A percentile compares a stretch with the other conserved stretches of the same genome.
These are phyloP conservation scores for Trametes coccinea DNA, from an alignment of 768 basidiomycete genomes.

Conservation along the genomic window DNA sequence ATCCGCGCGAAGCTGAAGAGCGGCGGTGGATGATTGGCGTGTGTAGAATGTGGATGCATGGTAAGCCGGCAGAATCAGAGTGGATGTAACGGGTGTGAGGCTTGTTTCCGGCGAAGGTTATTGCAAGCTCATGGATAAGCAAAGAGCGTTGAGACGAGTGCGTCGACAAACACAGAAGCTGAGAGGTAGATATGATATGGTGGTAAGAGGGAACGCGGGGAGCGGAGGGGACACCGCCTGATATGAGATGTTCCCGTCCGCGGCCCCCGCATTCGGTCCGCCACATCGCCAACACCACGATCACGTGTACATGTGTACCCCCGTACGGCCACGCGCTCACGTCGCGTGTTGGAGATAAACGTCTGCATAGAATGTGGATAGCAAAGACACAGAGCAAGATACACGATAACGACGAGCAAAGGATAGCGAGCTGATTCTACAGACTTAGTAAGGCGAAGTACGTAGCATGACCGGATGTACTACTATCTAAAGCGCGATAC, in stretches of 20 bases:
- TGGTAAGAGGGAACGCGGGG: neutral
- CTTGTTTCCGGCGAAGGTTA: neutral
- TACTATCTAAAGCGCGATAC: conserved; percentile 7
- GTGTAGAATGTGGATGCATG: conserved; percentile 9
- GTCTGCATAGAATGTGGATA: neutral
- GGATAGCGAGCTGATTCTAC: neutral
- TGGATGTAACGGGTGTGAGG: neutral
- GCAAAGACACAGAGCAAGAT: neutral
- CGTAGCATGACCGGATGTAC: conserved; percentile 1
- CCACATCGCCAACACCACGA: conserved; percentile 9
- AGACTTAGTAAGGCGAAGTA: neutral
- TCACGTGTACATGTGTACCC: conserved; percentile 7
- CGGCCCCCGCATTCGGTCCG: neutral
- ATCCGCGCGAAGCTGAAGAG: conserved; percentile 22
- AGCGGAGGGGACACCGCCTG: neutral
- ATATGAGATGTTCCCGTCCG: neutral
- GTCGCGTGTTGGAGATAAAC: too few relatives aligned
- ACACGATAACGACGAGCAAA: neutral
- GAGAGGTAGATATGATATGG: too few relatives aligned
- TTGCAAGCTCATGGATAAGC: conserved; percentile 3
- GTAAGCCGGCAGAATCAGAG: neutral
- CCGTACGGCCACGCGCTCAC: too few relatives aligned
- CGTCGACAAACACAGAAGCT: neutral
- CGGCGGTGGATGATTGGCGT: conserved; percentile 15
- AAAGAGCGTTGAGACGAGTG: neutral